These are phyloP conservation scores for Fusarium sp. DNA, from an alignment of 2,329 filamentous ascomycete genomes.

Conservation along the genomic window DNA sequence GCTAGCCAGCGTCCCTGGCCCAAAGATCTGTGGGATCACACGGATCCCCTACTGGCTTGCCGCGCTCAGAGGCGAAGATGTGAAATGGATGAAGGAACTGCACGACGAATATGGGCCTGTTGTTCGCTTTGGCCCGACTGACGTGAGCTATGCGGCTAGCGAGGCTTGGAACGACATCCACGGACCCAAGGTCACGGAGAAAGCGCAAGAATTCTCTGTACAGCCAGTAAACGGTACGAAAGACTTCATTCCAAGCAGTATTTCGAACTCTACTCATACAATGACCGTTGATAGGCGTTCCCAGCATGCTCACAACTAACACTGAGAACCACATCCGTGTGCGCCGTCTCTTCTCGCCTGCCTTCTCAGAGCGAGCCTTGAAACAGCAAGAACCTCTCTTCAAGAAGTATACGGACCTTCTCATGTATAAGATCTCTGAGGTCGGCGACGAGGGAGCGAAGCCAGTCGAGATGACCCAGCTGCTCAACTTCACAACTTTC, in stretches of 20 bases:
- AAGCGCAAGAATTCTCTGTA: slow-evolving; percentile 15
- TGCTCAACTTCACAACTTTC: slow-evolving; percentile 47
- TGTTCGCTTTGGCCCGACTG: slow-evolving; percentile 27
- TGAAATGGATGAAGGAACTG: slow-evolving; percentile 17
- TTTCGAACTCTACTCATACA: not conserved
- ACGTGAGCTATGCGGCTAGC: slow-evolving; percentile 21
- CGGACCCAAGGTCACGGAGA: slow-evolving; percentile 22
- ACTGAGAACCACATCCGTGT: slow-evolving; percentile 10
- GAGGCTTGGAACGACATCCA: slow-evolving; percentile 30
- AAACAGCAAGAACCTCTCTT: slow-evolving; percentile 30
- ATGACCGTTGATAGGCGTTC: slow-evolving; percentile 1
- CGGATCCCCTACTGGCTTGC: slow-evolving; percentile 27
- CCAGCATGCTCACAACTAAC: slow-evolving; percentile 15
- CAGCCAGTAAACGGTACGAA: slow-evolving; percentile 20
- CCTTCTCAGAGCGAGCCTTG: slow-evolving; percentile 27
- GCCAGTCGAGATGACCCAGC: slow-evolving; percentile 13
- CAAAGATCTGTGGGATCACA: slow-evolving; percentile 20
- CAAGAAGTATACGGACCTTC: slow-evolving; percentile 22
- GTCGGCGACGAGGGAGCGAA: slow-evolving; percentile 16
- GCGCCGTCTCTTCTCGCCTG: slow-evolving; percentile 18
- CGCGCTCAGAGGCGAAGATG: slow-evolving; percentile 8
- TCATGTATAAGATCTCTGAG: slow-evolving; percentile 20
- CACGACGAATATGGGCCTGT: slow-evolving; percentile 31
- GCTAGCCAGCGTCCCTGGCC: slow-evolving; percentile 24
- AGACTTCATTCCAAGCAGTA: rapidly evolving